Base-by-base conservation (phyloP, 2,329 filamentous ascomycete genomes). In the Xylariaceae sp. region DNA sequence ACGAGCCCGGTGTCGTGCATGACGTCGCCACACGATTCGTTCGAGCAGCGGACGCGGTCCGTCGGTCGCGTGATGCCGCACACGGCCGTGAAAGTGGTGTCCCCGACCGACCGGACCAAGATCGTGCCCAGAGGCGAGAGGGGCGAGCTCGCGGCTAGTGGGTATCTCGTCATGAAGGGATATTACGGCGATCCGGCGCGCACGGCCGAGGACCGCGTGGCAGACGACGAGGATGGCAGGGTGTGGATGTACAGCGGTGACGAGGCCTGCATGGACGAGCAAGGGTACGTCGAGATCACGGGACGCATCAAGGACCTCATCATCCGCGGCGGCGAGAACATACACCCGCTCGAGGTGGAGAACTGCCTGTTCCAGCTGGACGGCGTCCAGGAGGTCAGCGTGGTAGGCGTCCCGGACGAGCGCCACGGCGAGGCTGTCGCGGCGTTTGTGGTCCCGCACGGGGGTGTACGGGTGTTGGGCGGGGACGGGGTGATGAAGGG, bases 261-360 rank as follows among this genome's bases (percentile, higher is more conserved):
- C 56, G 90, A 97, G 67, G 92, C 88, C 2, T 67, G 70, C 36
- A 94, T 97, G 76, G 87, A 94, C 45, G 70, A 64, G 4, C 73
- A 88, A 18, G 92, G 90, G 2, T 97, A 88, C 58, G 77, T 96
- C 2, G 76, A 77, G 51, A 95, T 97, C 56, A 96, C 88, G 1
- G 88, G 89, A 3, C 74, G 89, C 12, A 90, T 95, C 57, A 97
- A 97, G 64, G 92, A 98, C 59, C 65, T 97, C 38, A 96, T 98
- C 53, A 97, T 97, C 58, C 78, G 88, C 17, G 90, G 86, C 18
- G 92, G 92, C 16, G 92, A 97, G 61, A 98, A 98, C 59, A 95
- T 96, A 40, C 87, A 95, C 60, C 92, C 92, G 0, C 70, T 95
- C 5, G 92, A 97, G 61, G 74, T 97, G 3, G 92, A 98, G 61